Base-by-base conservation (phyloP, 208 protist species). In the Borovskyia barvae region DNA sequence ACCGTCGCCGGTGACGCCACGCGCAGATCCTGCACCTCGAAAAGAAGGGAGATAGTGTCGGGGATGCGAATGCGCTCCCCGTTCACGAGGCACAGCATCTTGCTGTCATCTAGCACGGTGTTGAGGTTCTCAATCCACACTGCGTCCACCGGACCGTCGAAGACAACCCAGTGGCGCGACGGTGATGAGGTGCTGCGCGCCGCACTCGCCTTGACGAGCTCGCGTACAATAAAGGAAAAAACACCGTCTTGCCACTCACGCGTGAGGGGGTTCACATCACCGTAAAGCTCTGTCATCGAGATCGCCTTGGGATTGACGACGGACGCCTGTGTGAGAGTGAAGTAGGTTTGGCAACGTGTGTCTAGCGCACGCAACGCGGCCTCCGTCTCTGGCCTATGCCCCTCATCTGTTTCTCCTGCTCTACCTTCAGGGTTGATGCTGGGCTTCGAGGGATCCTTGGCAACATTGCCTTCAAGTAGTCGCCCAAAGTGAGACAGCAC, bases 81-180 rank as follows among this genome's bases (percentile, higher is more conserved):
- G 70, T 94, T 97, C 17, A 97, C 82, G 11, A 99, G 85, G 70
- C 97, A 99, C 14, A 99, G 89, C 82, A 97, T 97, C 75, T 98
- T 98, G 83, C 96, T 98, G 75, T 99, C 97, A 71, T 99, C 98
- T 2, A 99, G 84, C 7, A 99, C 97, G 9, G 97, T 99, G 81
- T 99, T 99, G 80, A 99, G 85, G 68, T 97, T 98, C 67, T 99
- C 98, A 81, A 99, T 98, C 98, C 98, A 99, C 20, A 99, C 64
- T 11, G 98, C 92, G 71, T 99, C 98, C 22, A 99, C 98, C 40
- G 98, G 98, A n/a, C 97, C 97, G 75, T 99, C 97, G 62, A 99
- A 99, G 43, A 98, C 77, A 32, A 98, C 81, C 96, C 96, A 99
- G 43, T 98, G 94, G 39, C 88, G 83, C 43, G 79, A 52, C n/a